Evolutionary conservation across 2,329 filamentous ascomycete genomes (phyloP).

Genomic region (Emmonsiellopsis sp.): DNA sequence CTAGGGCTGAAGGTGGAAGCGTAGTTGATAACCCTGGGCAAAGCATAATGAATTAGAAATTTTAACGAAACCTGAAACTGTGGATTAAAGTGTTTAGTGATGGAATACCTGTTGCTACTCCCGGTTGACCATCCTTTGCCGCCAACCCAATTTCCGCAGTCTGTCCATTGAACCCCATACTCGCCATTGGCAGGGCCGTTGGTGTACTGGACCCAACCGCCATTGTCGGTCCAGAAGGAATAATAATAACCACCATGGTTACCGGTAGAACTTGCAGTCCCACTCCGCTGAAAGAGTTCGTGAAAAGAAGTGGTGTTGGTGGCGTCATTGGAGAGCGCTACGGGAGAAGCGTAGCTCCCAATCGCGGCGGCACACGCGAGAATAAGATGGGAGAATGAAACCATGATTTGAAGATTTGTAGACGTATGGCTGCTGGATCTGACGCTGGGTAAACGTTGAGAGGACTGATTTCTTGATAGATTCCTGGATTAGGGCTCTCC

Average conservation of each 20-base stretch:
- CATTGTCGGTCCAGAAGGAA: slow-evolving; percentile 42
- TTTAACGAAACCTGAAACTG: background rate
- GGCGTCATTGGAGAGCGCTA: slow-evolving; percentile 7
- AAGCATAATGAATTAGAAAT: background rate
- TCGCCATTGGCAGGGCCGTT: slow-evolving; percentile 34
- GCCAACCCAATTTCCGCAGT: slow-evolving; percentile 46
- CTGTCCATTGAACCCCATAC: slow-evolving; percentile 40
- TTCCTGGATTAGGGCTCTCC: background rate
- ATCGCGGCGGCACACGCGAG: slow-evolving; percentile 15
- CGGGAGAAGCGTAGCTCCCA: slow-evolving; percentile 17
- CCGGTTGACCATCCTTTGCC: slow-evolving; percentile 47
- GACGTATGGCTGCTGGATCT: background rate
- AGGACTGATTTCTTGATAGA: background rate
- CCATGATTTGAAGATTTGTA: slow-evolving; percentile 15
- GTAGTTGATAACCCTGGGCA: slow-evolving; percentile 20
- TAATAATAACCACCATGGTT: slow-evolving; percentile 40
- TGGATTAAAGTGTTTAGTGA: background rate
- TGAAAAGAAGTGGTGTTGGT: slow-evolving; percentile 6
- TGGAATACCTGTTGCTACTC: background rate
- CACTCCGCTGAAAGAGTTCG: slow-evolving; percentile 4
- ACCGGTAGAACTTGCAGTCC: slow-evolving; percentile 18
- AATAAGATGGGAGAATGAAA: slow-evolving; percentile 19
- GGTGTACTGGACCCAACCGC: slow-evolving; percentile 36
- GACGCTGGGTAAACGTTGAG: background rate
- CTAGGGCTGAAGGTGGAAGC: slow-evolving; percentile 19